A percentile compares a stretch with the other conserved stretches of the same genome.
Conservation (phyloP, 2,329 filamentous ascomycete genomes). For the Alternaria gaisen region DNA sequence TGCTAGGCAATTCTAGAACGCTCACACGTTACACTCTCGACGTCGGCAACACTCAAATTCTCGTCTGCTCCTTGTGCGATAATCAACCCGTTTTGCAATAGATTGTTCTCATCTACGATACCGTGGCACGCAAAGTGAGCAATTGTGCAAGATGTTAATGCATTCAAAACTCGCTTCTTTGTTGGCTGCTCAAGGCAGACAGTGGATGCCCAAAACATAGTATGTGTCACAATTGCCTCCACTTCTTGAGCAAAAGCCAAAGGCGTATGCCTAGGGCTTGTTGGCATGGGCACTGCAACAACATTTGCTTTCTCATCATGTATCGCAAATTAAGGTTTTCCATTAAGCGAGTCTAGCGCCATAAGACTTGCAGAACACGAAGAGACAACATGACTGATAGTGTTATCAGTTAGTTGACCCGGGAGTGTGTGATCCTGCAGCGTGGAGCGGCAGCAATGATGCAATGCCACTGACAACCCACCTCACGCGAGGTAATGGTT, state of each 20-base stretch:
- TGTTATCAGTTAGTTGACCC: slow-evolving; percentile 10
- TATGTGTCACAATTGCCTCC: slow-evolving; percentile 9
- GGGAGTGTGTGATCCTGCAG: slow-evolving; percentile 10
- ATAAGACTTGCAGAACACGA: slow-evolving; percentile 14
- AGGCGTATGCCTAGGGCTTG: slow-evolving; percentile 7
- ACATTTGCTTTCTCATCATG: slow-evolving; percentile 10
- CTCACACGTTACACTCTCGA: slow-evolving; percentile 12
- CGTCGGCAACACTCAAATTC: slow-evolving; percentile 11
- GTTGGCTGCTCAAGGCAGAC: slow-evolving; percentile 8
- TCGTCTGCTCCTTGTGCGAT: slow-evolving; percentile 8
- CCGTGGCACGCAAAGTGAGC: slow-evolving; percentile 10
- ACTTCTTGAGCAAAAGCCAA: slow-evolving; percentile 8
- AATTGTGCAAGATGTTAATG: slow-evolving; percentile 9
- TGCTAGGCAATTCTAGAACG: slow-evolving; percentile 12
- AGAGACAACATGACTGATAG: slow-evolving; percentile 12
- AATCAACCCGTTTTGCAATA: slow-evolving; percentile 11
- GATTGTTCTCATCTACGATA: slow-evolving; percentile 11
- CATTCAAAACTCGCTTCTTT: slow-evolving; percentile 11
- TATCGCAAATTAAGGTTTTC: slow-evolving; percentile 11
- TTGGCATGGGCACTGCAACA: slow-evolving; percentile 6
- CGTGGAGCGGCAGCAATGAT: slow-evolving; percentile 13
- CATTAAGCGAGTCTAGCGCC: slow-evolving; percentile 7
- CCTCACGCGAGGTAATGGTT: slow-evolving; percentile 13
- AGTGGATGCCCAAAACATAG: slow-evolving; percentile 12
- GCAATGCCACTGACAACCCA: slow-evolving; percentile 14